A percentile compares a stretch with the other conserved stretches of the same genome.
These are phyloP conservation scores for Chlamydomonas sp. DNA, from an alignment of 139 green algal genomes.

Conservation along the genomic window DNA sequence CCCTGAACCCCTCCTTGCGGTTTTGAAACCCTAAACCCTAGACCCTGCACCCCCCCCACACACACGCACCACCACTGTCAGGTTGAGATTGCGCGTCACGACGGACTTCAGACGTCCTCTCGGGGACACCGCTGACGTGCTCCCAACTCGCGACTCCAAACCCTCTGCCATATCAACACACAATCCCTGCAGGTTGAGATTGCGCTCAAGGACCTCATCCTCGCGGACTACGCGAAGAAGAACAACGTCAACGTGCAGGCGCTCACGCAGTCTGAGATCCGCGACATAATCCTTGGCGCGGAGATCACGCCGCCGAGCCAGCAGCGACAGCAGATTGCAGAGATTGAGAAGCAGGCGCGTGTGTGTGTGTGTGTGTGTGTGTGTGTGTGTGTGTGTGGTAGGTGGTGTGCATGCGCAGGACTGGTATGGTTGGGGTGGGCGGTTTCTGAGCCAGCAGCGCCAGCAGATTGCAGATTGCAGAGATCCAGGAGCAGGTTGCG, in stretches of 20 bases:
- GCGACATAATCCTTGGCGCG: slow-evolving; percentile 98
- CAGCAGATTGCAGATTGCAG: no score
- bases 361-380: no score
- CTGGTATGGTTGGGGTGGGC: background rate
- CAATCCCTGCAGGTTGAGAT: no score
- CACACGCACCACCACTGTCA: no score
- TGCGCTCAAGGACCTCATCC: slow-evolving; percentile 95
- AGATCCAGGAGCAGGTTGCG: no score
- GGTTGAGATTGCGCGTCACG: slow-evolving; percentile 37
- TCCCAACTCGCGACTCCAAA: background rate
- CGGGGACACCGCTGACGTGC: background rate
- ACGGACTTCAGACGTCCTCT: background rate
- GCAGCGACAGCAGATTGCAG: slow-evolving; percentile 98
- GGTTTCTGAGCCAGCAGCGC: background rate
- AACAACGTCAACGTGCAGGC: slow-evolving; percentile 96
- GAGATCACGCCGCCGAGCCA: slow-evolving; percentile 94
- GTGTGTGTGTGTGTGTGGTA: no score
- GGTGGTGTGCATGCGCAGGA: background rate
- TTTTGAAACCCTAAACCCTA: no score
- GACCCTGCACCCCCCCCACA: no score
- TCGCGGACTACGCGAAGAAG: slow-evolving; percentile 98
- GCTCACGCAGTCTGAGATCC: slow-evolving; percentile 88
- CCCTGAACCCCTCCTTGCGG: no score
- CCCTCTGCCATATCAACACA: no score
- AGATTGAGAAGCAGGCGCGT: slow-evolving; percentile 99